Evolutionary conservation across 306 rosid species (phyloP), one percentile per base, ranked within the genome.

Genomic region (Acacia acuminata): DNA sequence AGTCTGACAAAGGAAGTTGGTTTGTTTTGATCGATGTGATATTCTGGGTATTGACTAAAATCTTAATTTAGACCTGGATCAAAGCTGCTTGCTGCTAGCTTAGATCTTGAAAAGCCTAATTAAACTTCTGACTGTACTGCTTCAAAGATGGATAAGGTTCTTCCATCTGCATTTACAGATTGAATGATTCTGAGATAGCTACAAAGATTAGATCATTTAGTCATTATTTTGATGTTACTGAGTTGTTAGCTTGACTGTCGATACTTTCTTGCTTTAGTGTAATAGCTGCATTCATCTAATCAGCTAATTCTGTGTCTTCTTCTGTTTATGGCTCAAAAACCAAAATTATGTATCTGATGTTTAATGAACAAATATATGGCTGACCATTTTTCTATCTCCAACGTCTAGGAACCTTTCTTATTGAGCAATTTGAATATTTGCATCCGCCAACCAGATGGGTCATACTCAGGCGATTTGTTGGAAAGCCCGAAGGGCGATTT

Each of bases 391-490:
- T 82, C 47, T n/a, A 22, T 71, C 73, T 42, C 15, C 77, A 63
- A 72, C 58, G 56, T 79, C 67, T 77, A 91, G 95, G 93, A 89
- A 77, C 83, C 87, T 72, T 86, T 85, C 78, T 82, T 91, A 50
- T 88, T 92, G 20, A 86, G 93, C 83, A 91, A 91, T 65, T 72
- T 91, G 88, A 91, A 91, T 85, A 86, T 91, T 77, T 88, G 89
- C 84, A 88, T 91, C 73, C 95, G 95, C 25, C 93, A 89, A 77
- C 95, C 90, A 50, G 95, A 91, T 87, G 95, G 95, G 64, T 85
- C 93, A 61, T 89, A 89, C 82, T 74, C 63, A 4, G 87, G 90
- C 11, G 96, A 91, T 78, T 81, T 91, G 48, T 80, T 91, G 82
- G 96, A 91, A 80, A 91, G 93, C 87, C 95, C 93, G 38, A 89